Evolutionary conservation across 306 rosid species (phyloP), one percentile per base, ranked within the genome.

Genomic region (Gleditsia sinensis): DNA sequence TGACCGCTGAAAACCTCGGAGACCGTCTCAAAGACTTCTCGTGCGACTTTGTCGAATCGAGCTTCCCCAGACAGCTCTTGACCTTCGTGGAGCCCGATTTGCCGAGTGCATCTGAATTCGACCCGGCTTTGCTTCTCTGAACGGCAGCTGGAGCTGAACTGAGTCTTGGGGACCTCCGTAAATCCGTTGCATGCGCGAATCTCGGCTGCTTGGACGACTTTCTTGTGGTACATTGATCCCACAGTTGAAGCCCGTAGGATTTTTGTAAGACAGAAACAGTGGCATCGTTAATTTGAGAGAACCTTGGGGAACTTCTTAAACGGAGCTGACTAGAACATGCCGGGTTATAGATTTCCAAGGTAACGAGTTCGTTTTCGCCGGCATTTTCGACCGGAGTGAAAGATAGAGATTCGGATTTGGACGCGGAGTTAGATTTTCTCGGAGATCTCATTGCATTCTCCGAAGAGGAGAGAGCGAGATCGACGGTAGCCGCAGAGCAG

Each of bases 91-190:
- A 19, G 4, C 17, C 24, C 21, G 69, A 25, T 64, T 51, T 39
- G 2, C 61, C 9, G 12, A 17, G 19, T 13, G 58, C 1, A 9
- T 16, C 61, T 24, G 14, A 9, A 67, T n/a, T 37, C 20, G 40
- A 19, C 7, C 21, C 64, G 3, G 7, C 28, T 54, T 51, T 54
- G 50, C 3, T 0, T 5, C 16, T 0, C 1, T 30, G 30, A 30
- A 66, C 37, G 20, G 20, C 45, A 1, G 24, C 48, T 19, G 65
- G 58, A 14, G 72, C 30, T 0, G 82, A 62, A 6, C 1, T 30
- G 5, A 62, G 24, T 9, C 86, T 67, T 16, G 77, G 78, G 30
- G 90, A 89, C 72, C 79, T 83, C 61, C 85, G 59, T 56, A 53
- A 16, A 61, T 20, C 61, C 9, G 8, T 33, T 46, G 76, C 61